Base-by-base conservation (phyloP, 2,329 filamentous ascomycete species). In the Huntiella abstrusa region DNA sequence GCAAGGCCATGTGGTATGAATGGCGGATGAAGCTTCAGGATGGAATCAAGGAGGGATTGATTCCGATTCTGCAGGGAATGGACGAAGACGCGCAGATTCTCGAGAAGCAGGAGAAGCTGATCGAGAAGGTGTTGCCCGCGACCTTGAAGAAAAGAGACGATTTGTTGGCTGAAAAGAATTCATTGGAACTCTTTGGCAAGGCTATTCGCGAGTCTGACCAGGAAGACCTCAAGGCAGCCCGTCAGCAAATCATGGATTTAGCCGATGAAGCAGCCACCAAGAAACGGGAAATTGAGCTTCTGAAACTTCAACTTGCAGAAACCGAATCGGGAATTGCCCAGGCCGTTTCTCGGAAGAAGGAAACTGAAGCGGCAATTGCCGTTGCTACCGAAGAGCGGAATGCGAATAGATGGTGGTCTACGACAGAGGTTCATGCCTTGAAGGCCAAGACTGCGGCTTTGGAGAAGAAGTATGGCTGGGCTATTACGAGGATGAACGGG, bases 1-100 rank as follows among this genome's bases (percentile, higher is more conserved):
- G 88, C 64, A 95, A 95, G 59, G 85, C 84, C 48, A 87, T 91
- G 67, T 98, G 91, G 91, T 98, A 98, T 59, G 82, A 88, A 56
- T 98, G 91, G 91, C 80, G 91, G 36, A 88, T 83, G 70, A 88
- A 91, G 55, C 71, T 96, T 17, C 77, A 86, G 47, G 64, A 79
- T 52, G 82, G 84, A 13, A 70, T 98, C 34, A 86, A 82, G 57
- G 78, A 85, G 54, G 87, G 83, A 3, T 71, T 96, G 3, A 61
- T 82, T 46, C 77, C 73, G 51, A 91, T 87, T 48, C 68, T 75
- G 1, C 73, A 82, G 48, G 84, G 80, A 15, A 84, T 98, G 75
- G 71, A 75, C 41, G 64, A 66, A 1, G 91, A 98, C 54, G 75
- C 83, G 45, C 65, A 71, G 46, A 56, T 75, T 2, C 60, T 98